Percentiles rank a stretch among this genome's conserved stretches.
These are phyloP conservation scores for Sedum album DNA, from an alignment of 164 flowering plant genomes.

Conservation along the genomic window DNA sequence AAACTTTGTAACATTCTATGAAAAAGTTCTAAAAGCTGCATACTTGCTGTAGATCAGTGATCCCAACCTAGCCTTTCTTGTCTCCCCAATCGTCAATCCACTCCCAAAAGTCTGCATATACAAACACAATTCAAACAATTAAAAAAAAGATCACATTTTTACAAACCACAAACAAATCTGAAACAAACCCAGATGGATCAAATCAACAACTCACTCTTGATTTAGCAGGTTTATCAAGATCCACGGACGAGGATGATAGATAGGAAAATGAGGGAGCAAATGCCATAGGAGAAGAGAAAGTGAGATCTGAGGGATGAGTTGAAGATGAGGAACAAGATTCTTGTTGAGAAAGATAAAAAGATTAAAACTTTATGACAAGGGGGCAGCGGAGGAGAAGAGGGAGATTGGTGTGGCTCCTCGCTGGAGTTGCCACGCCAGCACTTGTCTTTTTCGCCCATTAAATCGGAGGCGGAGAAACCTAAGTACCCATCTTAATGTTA, in stretches of 20 bases:
- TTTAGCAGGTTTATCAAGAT: neutral
- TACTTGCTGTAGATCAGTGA: neutral
- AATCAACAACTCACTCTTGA: neutral
- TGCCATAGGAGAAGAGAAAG: neutral
- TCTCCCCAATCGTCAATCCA: neutral
- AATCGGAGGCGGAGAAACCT: constrained; percentile 8
- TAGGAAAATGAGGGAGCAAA: neutral
- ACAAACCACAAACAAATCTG: neutral
- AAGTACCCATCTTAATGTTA: neutral
- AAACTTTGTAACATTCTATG: neutral
- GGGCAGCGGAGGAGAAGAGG: neutral
- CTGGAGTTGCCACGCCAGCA: neutral
- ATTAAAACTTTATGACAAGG: neutral
- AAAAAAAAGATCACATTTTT: neutral
- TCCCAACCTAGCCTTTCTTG: neutral
- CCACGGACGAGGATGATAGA: neutral
- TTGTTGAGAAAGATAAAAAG: neutral
- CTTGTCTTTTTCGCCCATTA: constrained; percentile 1
- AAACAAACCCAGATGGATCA: neutral
- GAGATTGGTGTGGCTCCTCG: neutral
- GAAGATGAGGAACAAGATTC: neutral
- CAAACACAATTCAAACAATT: neutral
- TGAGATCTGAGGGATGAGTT: neutral
- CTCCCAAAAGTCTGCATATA: neutral
- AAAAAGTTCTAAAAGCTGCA: neutral